phyloP scores from a whole-genome alignment of 805 yeast genomes.

The Sugiyamaella chiloensis region DNA sequence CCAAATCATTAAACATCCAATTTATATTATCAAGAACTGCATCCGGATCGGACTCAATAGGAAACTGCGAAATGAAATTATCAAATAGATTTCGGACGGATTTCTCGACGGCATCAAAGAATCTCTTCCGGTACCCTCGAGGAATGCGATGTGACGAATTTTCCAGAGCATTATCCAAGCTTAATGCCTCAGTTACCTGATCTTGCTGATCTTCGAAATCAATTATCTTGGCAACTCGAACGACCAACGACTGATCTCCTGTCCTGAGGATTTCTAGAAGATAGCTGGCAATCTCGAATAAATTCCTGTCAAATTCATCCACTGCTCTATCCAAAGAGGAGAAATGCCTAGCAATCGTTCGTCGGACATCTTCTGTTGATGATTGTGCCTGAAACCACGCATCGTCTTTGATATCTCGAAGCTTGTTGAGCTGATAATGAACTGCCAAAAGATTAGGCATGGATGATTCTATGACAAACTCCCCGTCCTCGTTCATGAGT shows the following conservation, averaged over 20 bases:
- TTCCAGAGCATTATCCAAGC: background rate
- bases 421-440: slow-evolving; percentile 66
- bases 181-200: slow-evolving; percentile 39
- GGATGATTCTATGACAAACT: slow-evolving; percentile 39
- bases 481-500: slow-evolving; percentile 51
- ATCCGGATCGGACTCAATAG: slow-evolving; percentile 45
- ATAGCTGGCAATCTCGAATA: slow-evolving; percentile 65
- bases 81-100: slow-evolving; percentile 66
- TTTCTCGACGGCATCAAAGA: slow-evolving; percentile 54
- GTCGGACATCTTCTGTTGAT: slow-evolving; percentile 61
- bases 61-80: slow-evolving; percentile 56
- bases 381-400: slow-evolving; percentile 52
- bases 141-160: slow-evolving; percentile 29
- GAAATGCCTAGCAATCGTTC: slow-evolving; percentile 59
- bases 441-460: slow-evolving; percentile 58
- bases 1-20: slow-evolving; percentile 81
- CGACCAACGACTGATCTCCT: slow-evolving; percentile 65
- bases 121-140: slow-evolving; percentile 60
- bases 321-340: slow-evolving; percentile 48
- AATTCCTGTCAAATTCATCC: slow-evolving; percentile 54
- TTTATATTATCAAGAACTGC: slow-evolving; percentile 65
- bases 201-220: slow-evolving; percentile 83
- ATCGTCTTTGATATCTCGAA: slow-evolving; percentile 78
- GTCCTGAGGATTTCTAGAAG: slow-evolving; percentile 66
- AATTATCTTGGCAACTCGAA: slow-evolving; percentile 69